Evolutionary conservation across 2,329 filamentous ascomycete genomes (phyloP).

Genomic region (Calonectria hongkongensis): DNA sequence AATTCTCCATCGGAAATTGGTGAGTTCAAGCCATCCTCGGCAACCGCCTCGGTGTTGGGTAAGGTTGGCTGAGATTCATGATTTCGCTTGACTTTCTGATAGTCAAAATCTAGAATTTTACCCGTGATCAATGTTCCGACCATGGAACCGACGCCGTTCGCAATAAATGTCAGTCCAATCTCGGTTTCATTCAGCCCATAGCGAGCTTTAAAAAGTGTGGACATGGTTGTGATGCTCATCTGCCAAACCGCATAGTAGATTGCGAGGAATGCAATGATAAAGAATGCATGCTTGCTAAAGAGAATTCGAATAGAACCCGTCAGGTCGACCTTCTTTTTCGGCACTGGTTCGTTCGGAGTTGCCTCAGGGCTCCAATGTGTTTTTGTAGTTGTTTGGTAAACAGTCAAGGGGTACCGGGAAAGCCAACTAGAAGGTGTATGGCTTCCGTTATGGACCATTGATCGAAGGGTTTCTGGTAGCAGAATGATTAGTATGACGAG

Average conservation of each 20-base stretch:
- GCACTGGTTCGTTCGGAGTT: neutral
- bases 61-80: conserved; percentile 18
- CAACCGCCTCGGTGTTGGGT: rapidly evolving
- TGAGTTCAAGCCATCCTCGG: no score
- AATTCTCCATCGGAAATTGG: conserved; percentile 57
- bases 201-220: conserved; percentile 65
- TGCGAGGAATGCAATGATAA: conserved; percentile 68
- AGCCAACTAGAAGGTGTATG: conserved; percentile 62
- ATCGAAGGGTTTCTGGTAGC: conserved; percentile 43
- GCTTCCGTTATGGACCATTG: conserved; percentile 56
- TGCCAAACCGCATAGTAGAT: conserved; percentile 73
- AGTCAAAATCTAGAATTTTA: conserved; percentile 71
- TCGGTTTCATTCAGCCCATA: conserved; percentile 67
- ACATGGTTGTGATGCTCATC: conserved; percentile 73
- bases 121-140: conserved; percentile 71
- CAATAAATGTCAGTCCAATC: conserved; percentile 71
- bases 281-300: conserved; percentile 63
- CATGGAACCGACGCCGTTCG: conserved; percentile 73
- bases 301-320: conserved; percentile 68
- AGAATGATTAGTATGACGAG: conserved; percentile 22
- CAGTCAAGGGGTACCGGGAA: conserved; percentile 54
- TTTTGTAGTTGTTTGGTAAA: conserved; percentile 59
- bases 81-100: conserved; percentile 62
- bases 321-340: conserved; percentile 64
- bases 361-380: conserved; percentile 42